Evolutionary conservation across 805 yeast genomes (phyloP), one percentile per base, ranked within the genome.

Genomic region (Sugiyamaella floridensis): DNA sequence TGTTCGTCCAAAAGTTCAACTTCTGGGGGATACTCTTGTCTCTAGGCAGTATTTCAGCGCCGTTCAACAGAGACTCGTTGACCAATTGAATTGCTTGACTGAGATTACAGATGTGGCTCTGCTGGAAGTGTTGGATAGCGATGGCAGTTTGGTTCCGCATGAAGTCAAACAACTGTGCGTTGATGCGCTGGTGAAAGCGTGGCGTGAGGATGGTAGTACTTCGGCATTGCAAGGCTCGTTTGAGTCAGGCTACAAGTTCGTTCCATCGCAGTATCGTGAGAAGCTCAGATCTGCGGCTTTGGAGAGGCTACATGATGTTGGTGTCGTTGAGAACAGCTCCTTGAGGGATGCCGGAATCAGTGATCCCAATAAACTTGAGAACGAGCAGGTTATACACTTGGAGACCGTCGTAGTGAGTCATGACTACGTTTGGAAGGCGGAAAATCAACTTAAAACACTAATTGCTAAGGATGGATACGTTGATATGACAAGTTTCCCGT

Each of bases 401-500:
- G n/a, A 32, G 6, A 20, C 37, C 4, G 16, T 43, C 6, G 44
- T 54, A 14, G 50, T 55, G 22, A 48, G 54, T 10, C 19, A 43
- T 8, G 34, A 14, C 12, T 49, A 34, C 20, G 48, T 49, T 12
- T 45, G 43, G 1, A 18, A 15, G 1, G 43, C 28, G 11, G 22
- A 19, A 15, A 29, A 12, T 15, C 26, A 14, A 18, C 34, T 43
- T 9, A 14, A 29, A 14, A 11, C 15, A 28, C 26, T 41, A 40
- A 20, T 53, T 16, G 43, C n/a, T 1, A 19, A 29, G 4, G 15
- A 45, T 2, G 52, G 53, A 9, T 58, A 55, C 44, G 49, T 43
- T 1, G 49, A 58, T 20, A 12, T 29, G 19, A 28, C 10, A 43
- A 48, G 42, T 12, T 45, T 40, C 37, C 22, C 18, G 10, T n/a